Conservation (phyloP, 2,329 filamentous ascomycete genomes). For the Didymella pinodella region DNA sequence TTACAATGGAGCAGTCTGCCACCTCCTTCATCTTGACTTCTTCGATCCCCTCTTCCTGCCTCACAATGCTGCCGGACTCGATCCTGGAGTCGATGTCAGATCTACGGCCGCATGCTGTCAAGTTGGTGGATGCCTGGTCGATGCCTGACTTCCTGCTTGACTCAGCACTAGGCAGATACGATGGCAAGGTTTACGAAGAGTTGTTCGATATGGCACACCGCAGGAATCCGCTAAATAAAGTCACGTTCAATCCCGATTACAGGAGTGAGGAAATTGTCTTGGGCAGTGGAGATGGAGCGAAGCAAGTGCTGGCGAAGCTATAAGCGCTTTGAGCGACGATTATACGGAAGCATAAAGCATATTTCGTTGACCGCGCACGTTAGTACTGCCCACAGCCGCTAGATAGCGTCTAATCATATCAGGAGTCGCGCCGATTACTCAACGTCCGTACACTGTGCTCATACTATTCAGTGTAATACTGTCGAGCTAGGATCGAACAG, state of each 20-base stretch:
- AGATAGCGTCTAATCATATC: too few relatives aligned
- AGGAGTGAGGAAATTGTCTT: slow-evolving; percentile 59
- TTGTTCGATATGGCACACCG: slow-evolving; percentile 61
- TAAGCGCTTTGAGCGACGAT: slow-evolving; percentile 1
- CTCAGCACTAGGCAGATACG: slow-evolving; percentile 60
- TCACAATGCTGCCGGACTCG: slow-evolving; percentile 52
- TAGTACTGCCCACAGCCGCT: too few relatives aligned
- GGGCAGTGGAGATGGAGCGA: slow-evolving; percentile 53
- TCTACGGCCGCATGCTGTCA: slow-evolving; percentile 61
- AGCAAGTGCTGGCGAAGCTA: slow-evolving; percentile 38
- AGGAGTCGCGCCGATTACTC: too few relatives aligned
- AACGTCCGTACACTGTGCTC: too few relatives aligned
- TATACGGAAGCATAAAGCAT: too few relatives aligned
- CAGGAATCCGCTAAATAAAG: slow-evolving; percentile 60
- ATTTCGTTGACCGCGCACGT: too few relatives aligned
- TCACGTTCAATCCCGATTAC: slow-evolving; percentile 61
- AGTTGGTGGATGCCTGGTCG: slow-evolving; percentile 61
- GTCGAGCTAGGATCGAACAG: too few relatives aligned
- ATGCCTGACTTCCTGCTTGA: slow-evolving; percentile 63
- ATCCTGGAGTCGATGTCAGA: slow-evolving; percentile 58
- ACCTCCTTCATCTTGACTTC: slow-evolving; percentile 57
- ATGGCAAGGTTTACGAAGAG: slow-evolving; percentile 64
- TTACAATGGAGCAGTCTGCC: slow-evolving; percentile 56
- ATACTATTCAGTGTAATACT: too few relatives aligned
- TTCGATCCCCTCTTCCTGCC: slow-evolving; percentile 52